Evolutionary conservation across 176 grass and related monocot genomes (phyloP).

Genomic region (Chrysopogon serrulatus): DNA sequence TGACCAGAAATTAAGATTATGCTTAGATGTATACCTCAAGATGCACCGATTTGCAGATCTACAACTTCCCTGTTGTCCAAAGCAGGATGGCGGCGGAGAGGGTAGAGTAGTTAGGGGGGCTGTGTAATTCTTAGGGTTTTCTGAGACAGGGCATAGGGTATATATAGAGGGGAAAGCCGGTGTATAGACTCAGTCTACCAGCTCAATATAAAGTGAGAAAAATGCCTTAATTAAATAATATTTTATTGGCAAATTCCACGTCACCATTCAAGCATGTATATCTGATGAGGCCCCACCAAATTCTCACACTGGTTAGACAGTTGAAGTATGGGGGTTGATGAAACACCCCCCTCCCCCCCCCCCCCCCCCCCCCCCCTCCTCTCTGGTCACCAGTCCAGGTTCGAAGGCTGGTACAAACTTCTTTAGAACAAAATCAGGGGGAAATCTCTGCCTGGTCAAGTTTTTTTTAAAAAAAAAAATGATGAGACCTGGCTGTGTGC

Average conservation of each 20-base stretch:
- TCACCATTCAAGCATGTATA: slow-evolving; percentile 26
- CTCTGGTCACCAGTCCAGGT: background rate
- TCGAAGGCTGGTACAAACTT: background rate
- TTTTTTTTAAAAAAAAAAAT: background rate
- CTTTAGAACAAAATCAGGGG: background rate
- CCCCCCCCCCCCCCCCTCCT: no score
- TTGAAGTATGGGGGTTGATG: background rate
- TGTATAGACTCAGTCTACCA: slow-evolving; percentile 28
- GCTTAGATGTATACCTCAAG: slow-evolving; percentile 32
- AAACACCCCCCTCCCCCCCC: no score
- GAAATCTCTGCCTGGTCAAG: background rate
- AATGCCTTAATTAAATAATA: background rate
- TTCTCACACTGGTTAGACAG: background rate
- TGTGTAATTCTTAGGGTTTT: background rate
- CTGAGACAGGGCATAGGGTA: background rate
- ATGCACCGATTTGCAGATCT: slow-evolving; percentile 15
- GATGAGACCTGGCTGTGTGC: background rate
- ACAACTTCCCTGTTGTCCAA: background rate
- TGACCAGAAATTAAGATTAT: background rate
- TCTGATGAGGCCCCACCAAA: background rate
- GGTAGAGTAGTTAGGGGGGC: background rate
- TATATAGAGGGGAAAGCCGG: slow-evolving; percentile 26
- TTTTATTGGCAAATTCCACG: background rate
- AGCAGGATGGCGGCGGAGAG: background rate
- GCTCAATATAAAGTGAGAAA: background rate